Conservation (phyloP, 148 eudicot genomes). For the Diospyros kaki region DNA sequence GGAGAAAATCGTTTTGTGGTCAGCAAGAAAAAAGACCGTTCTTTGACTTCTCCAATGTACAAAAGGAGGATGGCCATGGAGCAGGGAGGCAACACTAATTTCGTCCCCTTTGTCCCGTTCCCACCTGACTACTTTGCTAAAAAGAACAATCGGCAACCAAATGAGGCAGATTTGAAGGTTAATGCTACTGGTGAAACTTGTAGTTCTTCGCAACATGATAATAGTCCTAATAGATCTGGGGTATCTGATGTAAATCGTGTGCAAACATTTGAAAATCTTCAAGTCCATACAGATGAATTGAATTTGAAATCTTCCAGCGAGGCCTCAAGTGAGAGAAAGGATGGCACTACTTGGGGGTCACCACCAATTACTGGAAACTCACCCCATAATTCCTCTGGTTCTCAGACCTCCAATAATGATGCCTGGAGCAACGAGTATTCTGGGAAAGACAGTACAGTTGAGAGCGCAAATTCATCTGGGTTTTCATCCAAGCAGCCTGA, state of each 20-base stretch:
- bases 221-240: slow-evolving; percentile 3
- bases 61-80: slow-evolving; percentile 73
- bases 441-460: slow-evolving; percentile 10
- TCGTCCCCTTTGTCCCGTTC: slow-evolving; percentile 93
- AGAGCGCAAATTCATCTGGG: slow-evolving; percentile 10
- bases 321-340: slow-evolving; percentile 8
- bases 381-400: slow-evolving; percentile 8
- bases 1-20: slow-evolving; percentile 77
- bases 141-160: slow-evolving; percentile 25
- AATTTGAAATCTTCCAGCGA: slow-evolving; percentile 16
- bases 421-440: slow-evolving; percentile 12
- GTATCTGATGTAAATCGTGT: neutral
- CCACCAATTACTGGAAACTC: slow-evolving; percentile 15
- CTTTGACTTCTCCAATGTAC: slow-evolving; percentile 65
- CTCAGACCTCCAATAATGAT: slow-evolving; percentile 12
- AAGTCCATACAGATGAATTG: slow-evolving; percentile 5
- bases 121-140: slow-evolving; percentile 84
- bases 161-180: slow-evolving; percentile 18
- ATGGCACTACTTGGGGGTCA: neutral
- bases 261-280: slow-evolving; percentile 16
- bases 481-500: slow-evolving; percentile 14
- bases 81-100: slow-evolving; percentile 46
- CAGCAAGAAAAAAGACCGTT: slow-evolving; percentile 77
- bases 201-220: no score
- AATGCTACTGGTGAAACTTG: slow-evolving; percentile 13